These are phyloP conservation scores for Alternaria arbusti DNA, from an alignment of 2,329 filamentous ascomycete genomes.

Conservation along the genomic window DNA sequence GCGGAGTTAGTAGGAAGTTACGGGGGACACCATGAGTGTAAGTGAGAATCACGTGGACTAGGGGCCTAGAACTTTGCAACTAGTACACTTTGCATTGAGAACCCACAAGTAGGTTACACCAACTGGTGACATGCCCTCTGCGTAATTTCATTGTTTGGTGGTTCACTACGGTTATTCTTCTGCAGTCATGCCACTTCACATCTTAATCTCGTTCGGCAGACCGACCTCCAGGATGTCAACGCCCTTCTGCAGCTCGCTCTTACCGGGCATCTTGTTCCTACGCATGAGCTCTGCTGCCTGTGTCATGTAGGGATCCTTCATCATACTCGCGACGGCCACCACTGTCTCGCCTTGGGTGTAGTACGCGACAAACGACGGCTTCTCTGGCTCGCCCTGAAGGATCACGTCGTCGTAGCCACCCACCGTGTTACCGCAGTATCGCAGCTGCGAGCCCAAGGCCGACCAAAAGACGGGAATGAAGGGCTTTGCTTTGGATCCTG, in stretches of 20 bases:
- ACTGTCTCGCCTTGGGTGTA: constrained; percentile 87
- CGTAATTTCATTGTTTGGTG: background rate
- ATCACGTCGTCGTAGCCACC: constrained; percentile 87
- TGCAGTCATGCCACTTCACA: constrained; percentile 28
- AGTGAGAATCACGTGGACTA: background rate
- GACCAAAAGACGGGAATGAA: constrained; percentile 99
- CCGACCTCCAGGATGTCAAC: constrained; percentile 55
- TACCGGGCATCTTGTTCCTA: constrained; percentile 79
- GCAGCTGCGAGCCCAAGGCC: constrained; percentile 83
- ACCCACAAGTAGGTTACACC: background rate
- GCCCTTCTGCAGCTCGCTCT: constrained; percentile 74
- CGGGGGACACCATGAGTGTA: background rate
- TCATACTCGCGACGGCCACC: constrained; percentile 90
- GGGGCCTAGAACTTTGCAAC: background rate
- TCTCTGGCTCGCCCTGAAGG: constrained; percentile 71
- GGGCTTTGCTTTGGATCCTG: constrained; percentile 65
- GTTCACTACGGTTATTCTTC: background rate
- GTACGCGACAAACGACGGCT: constrained; percentile 86
- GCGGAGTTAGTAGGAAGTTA: background rate
- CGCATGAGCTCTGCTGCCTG: constrained; percentile 88
- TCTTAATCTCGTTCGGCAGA: constrained; percentile 55
- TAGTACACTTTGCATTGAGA: background rate
- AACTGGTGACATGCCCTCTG: background rate
- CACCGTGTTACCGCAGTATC: constrained; percentile 89
- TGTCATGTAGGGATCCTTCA: constrained; percentile 73